phyloP scores from a whole-genome alignment of 2,329 filamentous ascomycete species.

The Microcyclosporella mali region DNA sequence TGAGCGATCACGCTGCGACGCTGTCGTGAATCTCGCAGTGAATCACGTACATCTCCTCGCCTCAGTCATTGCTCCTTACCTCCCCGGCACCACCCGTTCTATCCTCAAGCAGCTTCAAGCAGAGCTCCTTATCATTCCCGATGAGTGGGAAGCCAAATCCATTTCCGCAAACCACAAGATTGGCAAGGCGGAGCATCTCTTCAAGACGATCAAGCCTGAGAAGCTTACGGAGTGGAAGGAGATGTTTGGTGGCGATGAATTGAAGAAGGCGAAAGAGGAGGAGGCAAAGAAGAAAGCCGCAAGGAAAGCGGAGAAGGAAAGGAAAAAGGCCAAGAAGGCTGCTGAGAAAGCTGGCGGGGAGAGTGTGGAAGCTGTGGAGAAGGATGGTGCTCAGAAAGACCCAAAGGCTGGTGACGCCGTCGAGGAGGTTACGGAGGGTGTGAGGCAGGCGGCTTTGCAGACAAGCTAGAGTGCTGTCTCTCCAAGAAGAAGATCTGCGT shows the following conservation, averaged over 20 bases:
- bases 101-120: slow-evolving; percentile 69
- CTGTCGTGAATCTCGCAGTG: slow-evolving; percentile 68
- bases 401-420: slow-evolving; percentile 35
- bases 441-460: slow-evolving; percentile 41
- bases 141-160: slow-evolving; percentile 55
- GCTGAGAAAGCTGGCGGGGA: slow-evolving; percentile 65
- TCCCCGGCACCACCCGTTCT: slow-evolving; percentile 68
- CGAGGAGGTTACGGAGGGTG: slow-evolving; percentile 41
- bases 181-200: slow-evolving; percentile 72
- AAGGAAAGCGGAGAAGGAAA: slow-evolving; percentile 62
- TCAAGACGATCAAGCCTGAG: slow-evolving; percentile 76
- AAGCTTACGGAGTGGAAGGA: slow-evolving; percentile 80
- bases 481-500: too few relatives aligned
- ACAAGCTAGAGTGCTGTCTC: slow-evolving; percentile 23
- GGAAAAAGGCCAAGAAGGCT: slow-evolving; percentile 55
- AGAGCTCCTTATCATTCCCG: slow-evolving; percentile 35
- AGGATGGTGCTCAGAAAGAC: slow-evolving; percentile 49
- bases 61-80: slow-evolving; percentile 72
- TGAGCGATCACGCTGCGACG: slow-evolving; percentile 54
- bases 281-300: slow-evolving; percentile 50
- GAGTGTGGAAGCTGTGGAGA: slow-evolving; percentile 72
- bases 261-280: slow-evolving; percentile 65
- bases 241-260: slow-evolving; percentile 62
- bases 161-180: slow-evolving; percentile 72
- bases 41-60: slow-evolving; percentile 80